Base-by-base conservation (phyloP, 352 stramenopile genomes). In the Phytophthora sp. region DNA sequence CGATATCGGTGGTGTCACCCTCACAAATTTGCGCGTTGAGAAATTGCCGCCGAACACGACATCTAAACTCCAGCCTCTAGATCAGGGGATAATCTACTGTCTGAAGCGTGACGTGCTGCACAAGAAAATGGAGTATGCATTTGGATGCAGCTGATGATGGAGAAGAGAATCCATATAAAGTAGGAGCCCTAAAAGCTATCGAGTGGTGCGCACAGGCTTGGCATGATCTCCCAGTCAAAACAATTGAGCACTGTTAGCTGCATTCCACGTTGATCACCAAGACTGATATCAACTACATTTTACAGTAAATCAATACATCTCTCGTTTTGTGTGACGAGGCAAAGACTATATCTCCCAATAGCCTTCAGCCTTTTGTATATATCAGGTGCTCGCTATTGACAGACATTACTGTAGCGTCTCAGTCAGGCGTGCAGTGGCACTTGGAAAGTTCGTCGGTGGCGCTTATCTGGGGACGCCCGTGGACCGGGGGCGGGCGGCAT, bases 11-110 rank as follows among this genome's bases (percentile, higher is more conserved):
- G 43, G 43, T n/a, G 27, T 52, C 18, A 23, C 8, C 1, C 43
- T 52, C 11, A 52, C 43, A 3, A 52, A 52, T 27, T 26, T 39
- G 13, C 5, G 27, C n/a, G 43, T 52, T 1, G 43, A 8, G 1
- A 38, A 21, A 27, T 12, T 52, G 5, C 43, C 43, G 6, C n/a
- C 26, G 10, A 52, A 38, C 27, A 39, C 43, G 5, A 52, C 43
- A 2, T 24, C n/a, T 5, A 39, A 37, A 27, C 43, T 52, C 3
- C 43, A 52, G 11, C 43, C 43, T 5, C 43, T 52, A 2, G 43
- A 52, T 27, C 43, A 52, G 27, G 43, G 43, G 1, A 52, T 52
- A 2, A 52, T 52, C 8, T 52, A 52, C 10, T 39, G 43, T n/a
- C 1, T 52, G 1, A 52, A 52, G 9, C 43, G 43, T 8, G 15